Percentiles rank a stretch among this genome's conserved stretches.
Conservation (phyloP, 2,329 filamentous ascomycete genomes). For the Metarhizium rileyi region DNA sequence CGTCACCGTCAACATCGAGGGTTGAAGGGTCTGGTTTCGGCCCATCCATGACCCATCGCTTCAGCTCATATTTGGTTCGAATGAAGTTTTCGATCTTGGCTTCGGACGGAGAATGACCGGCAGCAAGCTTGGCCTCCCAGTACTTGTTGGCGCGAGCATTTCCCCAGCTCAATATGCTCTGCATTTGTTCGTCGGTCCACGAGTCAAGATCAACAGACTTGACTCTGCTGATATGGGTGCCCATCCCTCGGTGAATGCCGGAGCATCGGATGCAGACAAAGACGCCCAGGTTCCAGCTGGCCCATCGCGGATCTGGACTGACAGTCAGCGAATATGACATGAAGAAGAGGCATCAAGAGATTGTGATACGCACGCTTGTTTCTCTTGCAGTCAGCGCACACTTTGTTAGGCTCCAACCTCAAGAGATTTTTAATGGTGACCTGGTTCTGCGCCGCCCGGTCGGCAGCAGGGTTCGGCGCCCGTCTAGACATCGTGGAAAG, state of each 20-base stretch:
- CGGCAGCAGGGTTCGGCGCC: constrained; percentile 65
- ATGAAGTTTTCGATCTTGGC: constrained; percentile 99
- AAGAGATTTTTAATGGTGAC: constrained; percentile 88
- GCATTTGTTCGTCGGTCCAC: constrained; percentile 96
- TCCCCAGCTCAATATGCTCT: constrained; percentile 90
- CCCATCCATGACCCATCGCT: constrained; percentile 99
- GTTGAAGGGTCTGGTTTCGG: constrained; percentile 86
- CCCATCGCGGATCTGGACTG: constrained; percentile 82
- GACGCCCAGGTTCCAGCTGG: constrained; percentile 95
- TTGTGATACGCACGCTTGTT: constrained; percentile 70
- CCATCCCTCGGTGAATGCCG: constrained; percentile 97
- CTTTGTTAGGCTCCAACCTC: constrained; percentile 92
- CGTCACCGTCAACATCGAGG: constrained; percentile 74
- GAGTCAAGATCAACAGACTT: constrained; percentile 97
- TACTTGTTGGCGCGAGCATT: constrained; percentile 97
- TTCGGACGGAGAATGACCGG: constrained; percentile 88
- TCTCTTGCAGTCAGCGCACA: constrained; percentile 95
- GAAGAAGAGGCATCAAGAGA: neutral
- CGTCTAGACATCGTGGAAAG: constrained; percentile 62
- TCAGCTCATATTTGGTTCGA: constrained; percentile 96
- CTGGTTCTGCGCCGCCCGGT: constrained; percentile 87
- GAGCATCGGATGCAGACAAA: constrained; percentile 98
- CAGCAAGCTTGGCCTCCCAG: constrained; percentile 90
- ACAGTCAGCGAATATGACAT: constrained; percentile 3
- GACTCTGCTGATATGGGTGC: constrained; percentile 94